A percentile compares a stretch with the other conserved stretches of the same genome.
These are phyloP conservation scores for Neoboletus subvelutipes DNA, from an alignment of 768 basidiomycete species.

Conservation along the genomic window DNA sequence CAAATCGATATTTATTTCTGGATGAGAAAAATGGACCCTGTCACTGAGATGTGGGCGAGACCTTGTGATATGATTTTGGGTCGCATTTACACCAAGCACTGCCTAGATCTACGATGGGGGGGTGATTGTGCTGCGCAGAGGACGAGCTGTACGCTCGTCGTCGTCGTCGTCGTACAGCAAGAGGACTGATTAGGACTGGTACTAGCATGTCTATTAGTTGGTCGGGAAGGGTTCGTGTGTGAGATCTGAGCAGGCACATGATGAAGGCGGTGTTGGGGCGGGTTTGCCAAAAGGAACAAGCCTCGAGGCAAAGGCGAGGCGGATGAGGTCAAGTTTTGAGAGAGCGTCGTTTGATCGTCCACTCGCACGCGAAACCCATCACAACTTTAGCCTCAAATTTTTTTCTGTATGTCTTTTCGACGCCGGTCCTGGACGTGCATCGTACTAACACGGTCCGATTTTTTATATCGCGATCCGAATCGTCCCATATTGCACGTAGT, in stretches of 20 bases:
- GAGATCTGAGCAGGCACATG: constrained; percentile 1
- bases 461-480: constrained; percentile 20
- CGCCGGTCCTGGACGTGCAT: background rate
- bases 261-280: constrained; percentile 4
- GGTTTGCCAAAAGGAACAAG: constrained; percentile 7
- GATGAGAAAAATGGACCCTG: constrained; percentile 18
- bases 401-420: constrained; percentile 6
- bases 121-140: background rate
- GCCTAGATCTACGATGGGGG: background rate
- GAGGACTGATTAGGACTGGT: background rate
- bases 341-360: constrained; percentile 1
- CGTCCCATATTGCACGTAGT: constrained; percentile 14
- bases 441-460: constrained; percentile 4
- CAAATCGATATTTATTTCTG: constrained; percentile 5
- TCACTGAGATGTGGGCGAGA: background rate
- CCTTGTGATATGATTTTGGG: too few relatives aligned
- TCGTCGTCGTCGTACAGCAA: background rate
- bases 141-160: background rate
- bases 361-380: constrained; percentile 1
- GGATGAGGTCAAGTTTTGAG: background rate
- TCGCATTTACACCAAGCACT: constrained; percentile 2
- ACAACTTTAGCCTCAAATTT: background rate
- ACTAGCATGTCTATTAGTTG: background rate
- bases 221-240: background rate
- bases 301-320: constrained; percentile 31